phyloP scores from a whole-genome alignment of 2,329 filamentous ascomycete species.

The Rhynchosporium secalis region DNA sequence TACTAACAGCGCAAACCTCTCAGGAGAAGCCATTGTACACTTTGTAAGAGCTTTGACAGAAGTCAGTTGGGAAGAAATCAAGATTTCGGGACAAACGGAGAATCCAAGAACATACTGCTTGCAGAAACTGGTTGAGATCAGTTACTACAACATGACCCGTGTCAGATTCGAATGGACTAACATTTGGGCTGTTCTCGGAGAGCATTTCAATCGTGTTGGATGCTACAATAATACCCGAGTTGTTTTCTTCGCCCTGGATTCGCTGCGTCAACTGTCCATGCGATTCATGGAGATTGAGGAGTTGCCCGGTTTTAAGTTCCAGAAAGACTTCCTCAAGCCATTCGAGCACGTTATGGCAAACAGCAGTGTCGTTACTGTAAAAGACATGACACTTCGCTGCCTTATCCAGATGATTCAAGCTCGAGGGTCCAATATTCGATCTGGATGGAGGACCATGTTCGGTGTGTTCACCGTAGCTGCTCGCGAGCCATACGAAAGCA shows the following conservation, averaged over 20 bases:
- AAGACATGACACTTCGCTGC: constrained; percentile 95
- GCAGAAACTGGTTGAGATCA: constrained; percentile 98
- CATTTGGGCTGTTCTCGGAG: constrained; percentile 96
- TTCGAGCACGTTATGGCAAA: constrained; percentile 98
- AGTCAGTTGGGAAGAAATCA: constrained; percentile 99
- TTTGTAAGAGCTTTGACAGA: constrained; percentile 91
- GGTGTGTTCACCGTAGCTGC: constrained; percentile 97
- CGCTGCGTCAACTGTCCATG: constrained; percentile 93
- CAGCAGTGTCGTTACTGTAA: constrained; percentile 85
- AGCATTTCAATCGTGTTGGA: constrained; percentile 97
- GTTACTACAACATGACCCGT: constrained; percentile 99
- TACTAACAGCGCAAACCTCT: constrained; percentile 90
- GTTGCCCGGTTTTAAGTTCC: constrained; percentile 97
- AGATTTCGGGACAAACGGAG: constrained; percentile 93
- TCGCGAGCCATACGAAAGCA: constrained; percentile 87
- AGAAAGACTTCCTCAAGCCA: constrained; percentile 98
- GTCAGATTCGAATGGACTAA: constrained; percentile 98
- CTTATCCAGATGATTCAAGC: constrained; percentile 99
- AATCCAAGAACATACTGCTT: constrained; percentile 95
- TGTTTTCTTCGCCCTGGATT: constrained; percentile 96
- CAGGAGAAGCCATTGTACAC: constrained; percentile 90
- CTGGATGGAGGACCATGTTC: constrained; percentile 99
- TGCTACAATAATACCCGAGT: constrained; percentile 96
- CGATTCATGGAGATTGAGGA: constrained; percentile 99
- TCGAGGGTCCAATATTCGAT: constrained; percentile 92